Conservation (phyloP, 2,329 filamentous ascomycete species). For the Plectosphaerella sp. region DNA sequence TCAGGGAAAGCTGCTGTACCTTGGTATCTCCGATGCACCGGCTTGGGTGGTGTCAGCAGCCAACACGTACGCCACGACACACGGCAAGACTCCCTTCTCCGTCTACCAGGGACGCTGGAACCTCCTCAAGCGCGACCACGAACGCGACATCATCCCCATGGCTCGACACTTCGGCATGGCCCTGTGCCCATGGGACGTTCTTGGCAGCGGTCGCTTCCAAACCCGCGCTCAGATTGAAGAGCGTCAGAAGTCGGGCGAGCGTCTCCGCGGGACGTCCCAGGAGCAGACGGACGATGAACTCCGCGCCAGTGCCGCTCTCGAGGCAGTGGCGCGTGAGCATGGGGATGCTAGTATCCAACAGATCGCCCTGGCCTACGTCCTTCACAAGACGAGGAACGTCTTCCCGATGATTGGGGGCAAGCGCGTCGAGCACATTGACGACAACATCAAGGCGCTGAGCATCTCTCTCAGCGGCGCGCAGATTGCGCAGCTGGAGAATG, state of each 20-base stretch:
- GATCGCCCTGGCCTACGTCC: slow-evolving; percentile 50
- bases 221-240: slow-evolving; percentile 27
- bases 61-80: slow-evolving; percentile 30
- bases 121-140: slow-evolving; percentile 26
- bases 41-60: slow-evolving; percentile 33
- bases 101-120: slow-evolving; percentile 37
- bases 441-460: slow-evolving; percentile 51
- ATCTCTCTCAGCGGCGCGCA: slow-evolving; percentile 47
- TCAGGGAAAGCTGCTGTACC: slow-evolving; percentile 35
- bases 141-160: slow-evolving; percentile 39
- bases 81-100: slow-evolving; percentile 29
- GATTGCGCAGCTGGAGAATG: slow-evolving; percentile 48
- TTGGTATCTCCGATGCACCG: slow-evolving; percentile 33
- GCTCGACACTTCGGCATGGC: slow-evolving; percentile 40
- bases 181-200: slow-evolving; percentile 54
- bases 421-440: slow-evolving; percentile 45
- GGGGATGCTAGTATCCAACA: slow-evolving; percentile 53
- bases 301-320: slow-evolving; percentile 52
- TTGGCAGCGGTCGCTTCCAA: slow-evolving; percentile 49
- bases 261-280: slow-evolving; percentile 22
- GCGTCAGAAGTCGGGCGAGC: slow-evolving; percentile 29
- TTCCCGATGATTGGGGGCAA: slow-evolving; percentile 49
- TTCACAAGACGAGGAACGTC: slow-evolving; percentile 46
- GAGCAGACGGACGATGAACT: slow-evolving; percentile 41
- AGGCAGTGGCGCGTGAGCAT: slow-evolving; percentile 53